These are phyloP conservation scores for Mycena chlorophos DNA, from an alignment of 768 basidiomycete species.

Conservation along the genomic window DNA sequence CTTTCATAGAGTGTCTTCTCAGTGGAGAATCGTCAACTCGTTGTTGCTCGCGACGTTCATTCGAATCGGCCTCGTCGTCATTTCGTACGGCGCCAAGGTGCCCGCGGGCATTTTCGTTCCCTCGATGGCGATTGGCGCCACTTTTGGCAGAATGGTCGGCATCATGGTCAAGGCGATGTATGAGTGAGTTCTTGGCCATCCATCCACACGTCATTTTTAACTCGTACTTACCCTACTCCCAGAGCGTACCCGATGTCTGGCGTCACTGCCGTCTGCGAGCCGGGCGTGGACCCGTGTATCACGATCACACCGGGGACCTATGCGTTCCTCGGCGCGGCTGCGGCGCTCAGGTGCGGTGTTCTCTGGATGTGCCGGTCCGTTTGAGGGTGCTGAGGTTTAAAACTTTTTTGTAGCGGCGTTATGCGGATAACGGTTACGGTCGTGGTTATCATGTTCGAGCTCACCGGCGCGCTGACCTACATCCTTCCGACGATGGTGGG, in stretches of 20 bases:
- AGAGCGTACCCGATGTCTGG: constrained; percentile 79
- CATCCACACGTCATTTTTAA: constrained; percentile 29
- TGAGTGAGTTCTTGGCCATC: constrained; percentile 43
- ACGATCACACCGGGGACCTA: constrained; percentile 99
- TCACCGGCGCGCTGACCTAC: constrained; percentile 96
- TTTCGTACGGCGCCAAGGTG: constrained; percentile 95
- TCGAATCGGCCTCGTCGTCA: constrained; percentile 79
- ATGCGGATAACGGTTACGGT: constrained; percentile 98
- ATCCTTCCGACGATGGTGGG: constrained; percentile 96
- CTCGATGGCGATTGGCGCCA: constrained; percentile 97
- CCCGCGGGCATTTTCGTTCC: constrained; percentile 98
- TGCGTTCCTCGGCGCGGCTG: constrained; percentile 95
- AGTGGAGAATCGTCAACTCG: constrained; percentile 95
- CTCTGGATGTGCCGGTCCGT: too few relatives aligned
- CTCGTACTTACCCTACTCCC: too few relatives aligned
- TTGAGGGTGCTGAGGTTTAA: not conserved
- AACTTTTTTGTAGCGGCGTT: constrained; percentile 63
- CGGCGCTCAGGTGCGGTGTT: constrained; percentile 84
- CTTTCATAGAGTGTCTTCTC: constrained; percentile 84
- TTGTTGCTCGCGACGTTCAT: constrained; percentile 89
- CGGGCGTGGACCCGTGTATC: constrained; percentile 93
- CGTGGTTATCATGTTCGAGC: constrained; percentile 98
- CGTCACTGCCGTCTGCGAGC: constrained; percentile 87
- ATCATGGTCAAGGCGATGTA: constrained; percentile 95
- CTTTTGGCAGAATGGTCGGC: constrained; percentile 95